Base-by-base conservation (phyloP, 306 rosid species). In the Vicia villosa region DNA sequence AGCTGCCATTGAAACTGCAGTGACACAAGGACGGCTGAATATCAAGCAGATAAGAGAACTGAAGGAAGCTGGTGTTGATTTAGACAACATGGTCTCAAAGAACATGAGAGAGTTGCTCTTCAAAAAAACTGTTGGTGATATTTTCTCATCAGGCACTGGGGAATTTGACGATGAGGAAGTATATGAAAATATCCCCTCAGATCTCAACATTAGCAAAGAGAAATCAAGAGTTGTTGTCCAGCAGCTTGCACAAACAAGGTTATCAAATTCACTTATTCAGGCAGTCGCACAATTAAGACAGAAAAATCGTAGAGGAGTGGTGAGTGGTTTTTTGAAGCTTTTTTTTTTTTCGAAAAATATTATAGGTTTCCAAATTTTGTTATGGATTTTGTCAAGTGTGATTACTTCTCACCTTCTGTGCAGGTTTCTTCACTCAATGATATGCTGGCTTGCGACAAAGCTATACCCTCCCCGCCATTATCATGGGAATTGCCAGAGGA, bases 101-200 rank as follows among this genome's bases (percentile, higher is more conserved):
- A 86, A 80, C 72, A 72, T 91, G 82, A 88, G 99, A 60, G 97
- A 91, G 85, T 85, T 49, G 68, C 84, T 94, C 76, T 94, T 94
- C 81, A 94, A 91, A 57, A 94, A 94, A 81, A 87, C 91, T 0
- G 91, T 94, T 43, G 99, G 86, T 60, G 96, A 91, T 70, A 83
- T 94, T 66, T 94, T 94, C 86, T 94, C 99, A 24, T 94, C 97
- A 0, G 99, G 99, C 67, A 91, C 96, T 1, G 99, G 99, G 60
- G 99, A 94, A 83, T 94, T 94, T 54, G 95, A 89, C 17, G 92
- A 91, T 74, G 95, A 86, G 59, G 99, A 94, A 82, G 97, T 94
- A 46, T 94, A 80, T 73, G 91, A 87, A 82, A 91, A 87, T 74
- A 88, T 94, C 73, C 96, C 96, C 14, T 47, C 74, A 1, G 97